Conservation (phyloP, 2,329 filamentous ascomycete species). For the Xylaria sp. region DNA sequence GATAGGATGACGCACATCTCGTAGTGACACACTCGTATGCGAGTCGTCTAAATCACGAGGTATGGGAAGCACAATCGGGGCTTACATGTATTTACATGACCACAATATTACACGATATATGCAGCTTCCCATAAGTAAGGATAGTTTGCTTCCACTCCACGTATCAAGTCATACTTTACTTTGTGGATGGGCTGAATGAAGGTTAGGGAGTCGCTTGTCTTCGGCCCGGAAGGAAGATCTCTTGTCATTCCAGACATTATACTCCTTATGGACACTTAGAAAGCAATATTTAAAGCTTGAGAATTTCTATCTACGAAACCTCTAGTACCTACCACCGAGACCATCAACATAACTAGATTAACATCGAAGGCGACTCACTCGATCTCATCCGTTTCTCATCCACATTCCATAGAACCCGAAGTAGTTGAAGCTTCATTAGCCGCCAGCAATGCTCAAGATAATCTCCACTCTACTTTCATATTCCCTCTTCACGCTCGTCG, state of each 20-base stretch:
- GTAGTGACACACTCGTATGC: neutral
- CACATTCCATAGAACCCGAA: neutral
- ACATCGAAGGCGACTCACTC: neutral
- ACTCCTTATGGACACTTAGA: neutral
- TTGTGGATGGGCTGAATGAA: neutral
- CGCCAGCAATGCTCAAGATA: conserved; percentile 3
- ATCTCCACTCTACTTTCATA: neutral
- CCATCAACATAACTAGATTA: neutral
- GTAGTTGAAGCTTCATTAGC: neutral
- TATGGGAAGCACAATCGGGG: neutral
- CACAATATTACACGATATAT: conserved; percentile 7
- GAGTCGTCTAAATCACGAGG: neutral
- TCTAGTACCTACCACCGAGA: neutral
- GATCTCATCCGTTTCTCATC: neutral
- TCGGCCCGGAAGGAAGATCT: neutral
- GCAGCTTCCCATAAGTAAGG: conserved; percentile 2
- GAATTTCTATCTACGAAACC: neutral
- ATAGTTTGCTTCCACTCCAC: neutral
- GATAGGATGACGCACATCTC: neutral
- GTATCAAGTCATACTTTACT: neutral
- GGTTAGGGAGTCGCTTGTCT: neutral
- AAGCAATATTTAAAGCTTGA: neutral
- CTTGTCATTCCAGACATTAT: neutral
- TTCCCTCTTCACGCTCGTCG: neutral
- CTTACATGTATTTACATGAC: neutral